Percentiles rank a stretch among this genome's conserved stretches.
These are phyloP conservation scores for Zalaria sp. DNA, from an alignment of 2,329 filamentous ascomycete genomes.

Conservation along the genomic window DNA sequence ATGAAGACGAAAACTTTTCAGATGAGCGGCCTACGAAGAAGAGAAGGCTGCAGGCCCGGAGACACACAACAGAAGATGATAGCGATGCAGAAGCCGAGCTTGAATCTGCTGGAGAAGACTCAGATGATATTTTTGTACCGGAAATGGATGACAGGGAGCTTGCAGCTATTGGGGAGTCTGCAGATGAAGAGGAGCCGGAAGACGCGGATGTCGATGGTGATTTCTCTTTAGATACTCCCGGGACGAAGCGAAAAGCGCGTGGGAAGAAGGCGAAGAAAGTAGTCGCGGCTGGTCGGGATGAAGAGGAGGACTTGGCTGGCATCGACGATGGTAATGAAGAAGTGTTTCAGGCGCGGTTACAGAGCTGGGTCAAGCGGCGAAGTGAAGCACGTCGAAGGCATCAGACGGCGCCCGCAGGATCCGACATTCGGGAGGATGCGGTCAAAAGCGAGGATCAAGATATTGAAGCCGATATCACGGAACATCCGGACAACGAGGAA, in stretches of 20 bases:
- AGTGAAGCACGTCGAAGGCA: constrained; percentile 39
- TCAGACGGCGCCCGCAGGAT: constrained; percentile 6
- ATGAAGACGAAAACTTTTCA: constrained; percentile 22
- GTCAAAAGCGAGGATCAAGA: constrained; percentile 15
- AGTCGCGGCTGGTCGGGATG: constrained; percentile 12
- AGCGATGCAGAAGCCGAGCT: constrained; percentile 9
- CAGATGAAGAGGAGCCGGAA: constrained; percentile 15
- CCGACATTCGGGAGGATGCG: constrained; percentile 6
- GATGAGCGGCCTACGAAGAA: constrained; percentile 26
- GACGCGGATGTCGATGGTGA: constrained; percentile 25
- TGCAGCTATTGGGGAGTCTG: constrained; percentile 23
- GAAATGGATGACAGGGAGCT: constrained; percentile 24
- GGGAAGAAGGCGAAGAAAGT: constrained; percentile 15
- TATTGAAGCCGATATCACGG: constrained; percentile 20
- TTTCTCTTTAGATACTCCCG: constrained; percentile 19
- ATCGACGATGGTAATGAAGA: constrained; percentile 83
- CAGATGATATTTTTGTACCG: constrained; percentile 27
- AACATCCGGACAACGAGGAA: constrained; percentile 26
- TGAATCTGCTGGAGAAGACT: constrained; percentile 16
- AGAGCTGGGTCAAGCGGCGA: constrained; percentile 57
- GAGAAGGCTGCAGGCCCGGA: constrained; percentile 18
- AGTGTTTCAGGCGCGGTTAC: constrained; percentile 61
- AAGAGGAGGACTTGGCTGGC: constrained; percentile 41
- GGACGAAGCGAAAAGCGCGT: constrained; percentile 23
- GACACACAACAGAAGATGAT: constrained; percentile 3